phyloP scores from a whole-genome alignment of 495 filamentous ascomycete species.

The Aspergillus heteromorphus region DNA sequence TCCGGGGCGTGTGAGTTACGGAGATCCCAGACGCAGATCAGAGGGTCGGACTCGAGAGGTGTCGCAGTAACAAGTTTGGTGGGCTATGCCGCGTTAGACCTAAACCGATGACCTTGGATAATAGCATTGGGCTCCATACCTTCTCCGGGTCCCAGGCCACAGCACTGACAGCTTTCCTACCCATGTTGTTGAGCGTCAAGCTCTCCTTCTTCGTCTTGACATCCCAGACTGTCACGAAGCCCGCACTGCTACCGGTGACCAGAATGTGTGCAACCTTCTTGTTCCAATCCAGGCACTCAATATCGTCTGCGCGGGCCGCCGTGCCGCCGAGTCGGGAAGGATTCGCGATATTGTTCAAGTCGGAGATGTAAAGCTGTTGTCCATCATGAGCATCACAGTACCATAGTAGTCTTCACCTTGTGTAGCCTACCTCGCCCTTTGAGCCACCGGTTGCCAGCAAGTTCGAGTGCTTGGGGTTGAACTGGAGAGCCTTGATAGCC shows the following conservation, averaged over 20 bases:
- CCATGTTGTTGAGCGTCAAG: slow-evolving; percentile 86
- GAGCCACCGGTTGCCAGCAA: slow-evolving; percentile 88
- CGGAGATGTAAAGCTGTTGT: slow-evolving; percentile 80
- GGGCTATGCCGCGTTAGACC: slow-evolving; percentile 39
- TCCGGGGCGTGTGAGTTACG: slow-evolving; percentile 95
- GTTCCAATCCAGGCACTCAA: slow-evolving; percentile 97
- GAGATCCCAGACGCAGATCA: slow-evolving; percentile 91
- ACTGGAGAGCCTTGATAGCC: slow-evolving; percentile 91
- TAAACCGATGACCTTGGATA: neutral
- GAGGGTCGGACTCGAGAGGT: slow-evolving; percentile 82
- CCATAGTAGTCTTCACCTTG: slow-evolving; percentile 20
- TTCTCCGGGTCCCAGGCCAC: slow-evolving; percentile 96
- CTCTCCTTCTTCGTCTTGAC: slow-evolving; percentile 95
- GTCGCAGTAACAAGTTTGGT: slow-evolving; percentile 91
- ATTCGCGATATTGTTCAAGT: slow-evolving; percentile 81
- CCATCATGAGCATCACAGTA: neutral
- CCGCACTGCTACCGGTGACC: slow-evolving; percentile 88
- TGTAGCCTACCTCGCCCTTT: slow-evolving; percentile 63
- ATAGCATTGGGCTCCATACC: slow-evolving; percentile 19
- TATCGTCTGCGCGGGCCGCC: slow-evolving; percentile 84
- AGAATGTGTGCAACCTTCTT: slow-evolving; percentile 95
- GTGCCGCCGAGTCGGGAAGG: slow-evolving; percentile 84
- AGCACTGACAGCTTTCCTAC: slow-evolving; percentile 87
- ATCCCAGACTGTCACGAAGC: slow-evolving; percentile 98
- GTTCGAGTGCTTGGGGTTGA: slow-evolving; percentile 91